Evolutionary conservation across 2,329 filamentous ascomycete species (phyloP), one percentile per base, ranked within the genome.

Genomic region (Lasiodiplodia citricola): DNA sequence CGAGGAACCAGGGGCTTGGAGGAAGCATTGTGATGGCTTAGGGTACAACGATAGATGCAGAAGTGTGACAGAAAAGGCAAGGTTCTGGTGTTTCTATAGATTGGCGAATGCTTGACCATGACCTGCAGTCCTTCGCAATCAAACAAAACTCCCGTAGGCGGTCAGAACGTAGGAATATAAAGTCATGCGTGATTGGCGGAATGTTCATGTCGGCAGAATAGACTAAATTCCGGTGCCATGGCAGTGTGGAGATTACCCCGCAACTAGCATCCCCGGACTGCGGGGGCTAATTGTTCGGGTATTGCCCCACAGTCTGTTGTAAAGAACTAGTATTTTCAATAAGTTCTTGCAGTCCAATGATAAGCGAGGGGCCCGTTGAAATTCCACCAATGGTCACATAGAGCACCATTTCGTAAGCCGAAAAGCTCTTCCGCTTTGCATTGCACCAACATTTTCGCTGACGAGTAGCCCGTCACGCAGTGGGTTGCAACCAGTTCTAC

Each of bases 171-270:
- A 6, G 55, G 18, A 35, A 25, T 38, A 4, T 23, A 25, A n/a
- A 21, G 5, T 23, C 18, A 10, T 18, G 14, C 14, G 8, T 47
- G 57, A 28, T 60, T 60, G 57, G 57, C 38, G 57, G 57, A 60
- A 60, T 13, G 38, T 16, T 25, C 23, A n/a, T 47, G 14, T 16
- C 57, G 25, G 23, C 18, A 44, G 16, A 7, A 23, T 41, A 3
- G 18, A 21, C 0, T 11, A 37, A 38, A 31, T 41, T 6, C 55
- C 55, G 35, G n/a, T n/a, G n/a, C 18, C 31, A 41, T 60, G 38
- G 57, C 37, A 11, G 13, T 18, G 56, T 58, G 56, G 56, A 58
- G 56, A 58, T 44, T 37, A 47, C 57, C 57, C 57, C 57, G 57
- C 57, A 60, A 38, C 23, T 0, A 3, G 14, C 57, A 31, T 44